A percentile compares a stretch with the other conserved stretches of the same genome.
Evolutionary conservation across 192 early-diverging fungal species (phyloP).

Genomic region (Rhizoclosmatium sp.): DNA sequence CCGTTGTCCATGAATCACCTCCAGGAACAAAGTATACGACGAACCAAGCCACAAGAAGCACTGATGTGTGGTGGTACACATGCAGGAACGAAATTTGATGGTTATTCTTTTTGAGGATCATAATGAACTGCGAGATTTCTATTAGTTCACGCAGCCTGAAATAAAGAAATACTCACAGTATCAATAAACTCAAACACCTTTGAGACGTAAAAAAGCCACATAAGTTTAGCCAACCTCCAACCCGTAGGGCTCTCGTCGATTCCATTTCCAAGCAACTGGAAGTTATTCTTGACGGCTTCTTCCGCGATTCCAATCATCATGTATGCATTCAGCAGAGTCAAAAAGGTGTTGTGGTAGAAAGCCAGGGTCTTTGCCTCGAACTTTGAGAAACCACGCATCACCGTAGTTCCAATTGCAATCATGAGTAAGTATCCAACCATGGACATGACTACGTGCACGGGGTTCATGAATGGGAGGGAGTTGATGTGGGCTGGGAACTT

Average conservation of each 20-base stretch:
- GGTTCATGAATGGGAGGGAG: conserved; percentile 65
- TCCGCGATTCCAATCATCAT: conserved; percentile 58
- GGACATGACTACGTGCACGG: conserved; percentile 64
- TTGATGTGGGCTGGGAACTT: conserved; percentile 18
- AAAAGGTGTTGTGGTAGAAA: conserved; percentile 59
- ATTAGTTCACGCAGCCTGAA: neutral
- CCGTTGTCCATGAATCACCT: conserved; percentile 58
- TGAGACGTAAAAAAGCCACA: conserved; percentile 72
- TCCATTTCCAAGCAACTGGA: conserved; percentile 61
- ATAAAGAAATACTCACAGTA: conserved; percentile 44
- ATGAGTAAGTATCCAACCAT: conserved; percentile 48
- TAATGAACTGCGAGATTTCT: conserved; percentile 54
- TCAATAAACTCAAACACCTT: conserved; percentile 69
- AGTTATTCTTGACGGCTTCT: conserved; percentile 59
- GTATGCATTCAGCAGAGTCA: conserved; percentile 62
- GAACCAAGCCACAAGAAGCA: conserved; percentile 70
- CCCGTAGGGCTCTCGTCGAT: conserved; percentile 57
- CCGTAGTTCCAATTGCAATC: conserved; percentile 56
- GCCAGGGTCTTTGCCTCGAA: conserved; percentile 60
- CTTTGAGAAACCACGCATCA: conserved; percentile 57
- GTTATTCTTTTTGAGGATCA: conserved; percentile 72
- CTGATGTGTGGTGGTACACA: conserved; percentile 69
- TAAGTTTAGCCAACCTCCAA: conserved; percentile 65
- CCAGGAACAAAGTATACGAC: conserved; percentile 64
- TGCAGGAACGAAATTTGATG: conserved; percentile 70